Evolutionary conservation across 179 eudicot genomes (phyloP), one percentile per base, ranked within the genome.

Genomic region (Heliamphora pulchella): DNA sequence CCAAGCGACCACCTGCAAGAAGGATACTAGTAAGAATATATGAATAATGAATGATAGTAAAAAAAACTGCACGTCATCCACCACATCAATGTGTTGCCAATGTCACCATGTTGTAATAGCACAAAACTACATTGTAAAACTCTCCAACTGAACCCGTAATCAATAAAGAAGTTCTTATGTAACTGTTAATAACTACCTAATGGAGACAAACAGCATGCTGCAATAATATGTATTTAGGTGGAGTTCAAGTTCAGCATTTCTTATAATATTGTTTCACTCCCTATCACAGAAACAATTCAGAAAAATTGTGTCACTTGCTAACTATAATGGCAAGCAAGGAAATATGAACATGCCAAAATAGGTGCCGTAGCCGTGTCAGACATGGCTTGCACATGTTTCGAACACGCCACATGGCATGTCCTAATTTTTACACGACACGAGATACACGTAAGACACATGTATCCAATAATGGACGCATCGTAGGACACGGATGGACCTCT

Each of bases 1-100:
- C 97, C 97, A 43, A 92, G 88, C 10, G 97, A 91, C 94, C 97
- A 92, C 97, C 97, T 92, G 81, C 71, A 82, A 78, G 74, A 74
- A 86, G 58, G 51, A 43, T 65, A 61, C 18, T 43, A 6, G 17
- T n/a, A 70, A 78, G 57, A 48, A 64, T 51, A 41, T 8, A n/a
- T 39, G 44, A 71, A 53, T 15, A 44, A 71, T 59, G 20, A 47
- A 71, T 31, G 5, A 18, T 9, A n/a, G 64, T 14, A 47, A 22
- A 48, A 48, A 70, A 77, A 9, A 77, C 44, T 31, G 53, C 77
- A 48, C 43, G 41, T 51, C 66, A 55, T 31, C 20, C 57, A 55
- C 54, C 44, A 43, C 54, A 48, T 41, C 2, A 0, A 22, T n/a
- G 65, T 18, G 44, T 22, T 31, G 46, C 63, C 62, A 76, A 61